Evolutionary conservation across 176 grass and related monocot genomes (phyloP).

Genomic region (Typha latifolia): DNA sequence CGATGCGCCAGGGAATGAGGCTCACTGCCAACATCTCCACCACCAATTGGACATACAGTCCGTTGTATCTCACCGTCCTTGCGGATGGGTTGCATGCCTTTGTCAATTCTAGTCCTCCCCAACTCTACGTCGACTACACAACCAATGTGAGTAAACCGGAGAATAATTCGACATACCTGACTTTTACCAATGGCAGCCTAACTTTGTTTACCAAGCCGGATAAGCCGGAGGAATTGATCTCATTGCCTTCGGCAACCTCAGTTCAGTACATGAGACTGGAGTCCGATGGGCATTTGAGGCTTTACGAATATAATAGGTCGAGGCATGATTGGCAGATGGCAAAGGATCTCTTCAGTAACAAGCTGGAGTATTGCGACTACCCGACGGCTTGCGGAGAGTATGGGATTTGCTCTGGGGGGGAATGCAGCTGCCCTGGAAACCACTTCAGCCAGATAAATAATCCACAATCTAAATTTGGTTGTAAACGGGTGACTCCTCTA

Average conservation of each 20-base stretch:
- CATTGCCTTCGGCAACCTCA: not conserved
- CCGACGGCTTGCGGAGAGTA: constrained; percentile 53
- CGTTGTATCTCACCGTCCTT: constrained; percentile 20
- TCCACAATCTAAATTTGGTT: constrained; percentile 26
- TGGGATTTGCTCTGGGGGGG: constrained; percentile 37
- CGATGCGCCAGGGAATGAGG: constrained; percentile 8
- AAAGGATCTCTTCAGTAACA: constrained; percentile 30
- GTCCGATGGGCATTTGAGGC: constrained; percentile 44
- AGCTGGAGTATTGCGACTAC: constrained; percentile 40
- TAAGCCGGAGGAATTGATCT: not conserved
- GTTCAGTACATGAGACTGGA: constrained; percentile 33
- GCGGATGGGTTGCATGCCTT: constrained; percentile 15
- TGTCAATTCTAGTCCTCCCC: constrained; percentile 16
- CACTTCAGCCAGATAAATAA: constrained; percentile 21
- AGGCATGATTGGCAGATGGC: constrained; percentile 9
- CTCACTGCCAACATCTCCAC: not conserved
- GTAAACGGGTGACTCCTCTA: constrained; percentile 32
- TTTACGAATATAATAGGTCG: constrained; percentile 27
- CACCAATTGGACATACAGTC: constrained; percentile 3
- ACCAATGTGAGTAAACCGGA: not conserved
- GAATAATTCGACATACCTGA: not conserved
- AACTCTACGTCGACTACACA: not conserved
- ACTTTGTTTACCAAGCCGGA: not conserved
- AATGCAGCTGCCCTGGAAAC: constrained; percentile 41
- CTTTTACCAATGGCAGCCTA: constrained; percentile 18